These are phyloP conservation scores for Myriosclerotinia scirpicola DNA, from an alignment of 2,329 filamentous ascomycete species.

Conservation along the genomic window DNA sequence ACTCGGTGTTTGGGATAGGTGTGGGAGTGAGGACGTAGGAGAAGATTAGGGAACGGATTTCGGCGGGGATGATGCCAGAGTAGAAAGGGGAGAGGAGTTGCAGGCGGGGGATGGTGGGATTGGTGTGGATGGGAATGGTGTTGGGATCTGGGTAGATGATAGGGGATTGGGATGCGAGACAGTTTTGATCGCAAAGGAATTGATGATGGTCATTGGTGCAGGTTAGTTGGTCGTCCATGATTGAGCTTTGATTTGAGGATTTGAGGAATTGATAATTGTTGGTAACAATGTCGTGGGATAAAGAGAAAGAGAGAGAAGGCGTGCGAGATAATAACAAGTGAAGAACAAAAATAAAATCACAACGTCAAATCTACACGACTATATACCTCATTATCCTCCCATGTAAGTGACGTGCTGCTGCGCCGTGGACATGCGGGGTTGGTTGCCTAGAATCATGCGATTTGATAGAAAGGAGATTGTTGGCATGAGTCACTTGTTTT, in stretches of 20 bases:
- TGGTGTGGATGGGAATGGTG: neutral
- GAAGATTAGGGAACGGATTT: slow-evolving; percentile 16
- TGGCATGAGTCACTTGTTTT: neutral
- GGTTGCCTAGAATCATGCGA: neutral
- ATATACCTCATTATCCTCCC: too few species aligned
- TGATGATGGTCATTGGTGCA: neutral
- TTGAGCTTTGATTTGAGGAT: neutral
- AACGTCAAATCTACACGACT: neutral
- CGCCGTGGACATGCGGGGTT: neutral
- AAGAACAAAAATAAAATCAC: neutral
- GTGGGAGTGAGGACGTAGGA: slow-evolving; percentile 9
- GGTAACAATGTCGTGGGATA: neutral
- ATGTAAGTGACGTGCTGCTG: too few species aligned
- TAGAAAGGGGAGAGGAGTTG: slow-evolving; percentile 11
- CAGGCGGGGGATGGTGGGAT: neutral
- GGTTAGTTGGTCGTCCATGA: neutral
- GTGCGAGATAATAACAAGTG: neutral
- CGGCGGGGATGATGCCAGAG: neutral
- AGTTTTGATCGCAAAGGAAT: neutral
- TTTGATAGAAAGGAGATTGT: neutral
- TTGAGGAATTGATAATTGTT: neutral
- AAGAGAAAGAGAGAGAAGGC: neutral
- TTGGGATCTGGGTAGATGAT: too few species aligned
- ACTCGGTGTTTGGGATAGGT: neutral
- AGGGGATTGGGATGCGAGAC: too few species aligned